Evolutionary conservation across 2,329 filamentous ascomycete species (phyloP).

Genomic region (Aspergillus neoniger): DNA sequence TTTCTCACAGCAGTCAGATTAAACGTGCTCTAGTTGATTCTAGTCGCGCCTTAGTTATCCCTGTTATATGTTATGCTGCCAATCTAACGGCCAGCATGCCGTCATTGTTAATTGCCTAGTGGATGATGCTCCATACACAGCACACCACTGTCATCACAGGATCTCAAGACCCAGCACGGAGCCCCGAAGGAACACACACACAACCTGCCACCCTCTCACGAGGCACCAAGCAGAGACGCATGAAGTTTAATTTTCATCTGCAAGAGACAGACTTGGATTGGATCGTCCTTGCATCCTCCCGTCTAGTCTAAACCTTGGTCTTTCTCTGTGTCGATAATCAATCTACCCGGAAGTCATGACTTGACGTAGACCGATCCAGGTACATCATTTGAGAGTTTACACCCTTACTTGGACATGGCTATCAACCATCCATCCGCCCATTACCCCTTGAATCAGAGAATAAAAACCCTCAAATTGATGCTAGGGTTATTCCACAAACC

Average conservation of each 20-base stretch:
- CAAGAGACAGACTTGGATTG: neutral
- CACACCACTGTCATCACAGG: too few relatives aligned
- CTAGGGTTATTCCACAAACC: neutral
- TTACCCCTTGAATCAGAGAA: neutral
- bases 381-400: too few relatives aligned
- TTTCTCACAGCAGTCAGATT: neutral
- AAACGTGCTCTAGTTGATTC: slow-evolving; percentile 1
- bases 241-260: neutral
- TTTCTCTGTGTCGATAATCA: neutral
- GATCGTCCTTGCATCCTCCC: slow-evolving; percentile 4
- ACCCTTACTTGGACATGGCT: too few relatives aligned
- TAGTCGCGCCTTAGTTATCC: neutral
- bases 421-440: too few relatives aligned
- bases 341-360: neutral
- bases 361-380: too few relatives aligned
- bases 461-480: neutral
- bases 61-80: neutral
- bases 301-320: too few relatives aligned
- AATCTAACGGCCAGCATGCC: neutral
- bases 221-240: neutral
- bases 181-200: neutral
- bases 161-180: too few relatives aligned
- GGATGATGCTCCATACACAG: too few relatives aligned
- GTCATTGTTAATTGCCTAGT: neutral
- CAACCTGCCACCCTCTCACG: neutral